These are phyloP conservation scores for Fusarium scirpi DNA, from an alignment of 2,329 filamentous ascomycete genomes.

Conservation along the genomic window DNA sequence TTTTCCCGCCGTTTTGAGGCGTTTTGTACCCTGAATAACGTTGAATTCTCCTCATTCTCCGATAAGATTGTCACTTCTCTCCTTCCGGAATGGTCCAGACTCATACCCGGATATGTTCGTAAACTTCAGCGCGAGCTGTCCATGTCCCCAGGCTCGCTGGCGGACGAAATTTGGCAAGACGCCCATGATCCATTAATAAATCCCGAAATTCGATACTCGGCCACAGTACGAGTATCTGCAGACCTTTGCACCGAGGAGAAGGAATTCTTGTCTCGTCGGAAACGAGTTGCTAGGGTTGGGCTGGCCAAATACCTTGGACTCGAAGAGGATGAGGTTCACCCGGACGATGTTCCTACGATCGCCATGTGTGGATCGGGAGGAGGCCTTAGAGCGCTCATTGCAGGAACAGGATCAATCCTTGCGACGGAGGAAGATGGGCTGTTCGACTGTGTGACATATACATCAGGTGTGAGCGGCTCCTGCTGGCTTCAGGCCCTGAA, in stretches of 20 bases:
- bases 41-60: constrained; percentile 66
- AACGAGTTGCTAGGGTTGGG: constrained; percentile 75
- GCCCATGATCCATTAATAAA: constrained; percentile 86
- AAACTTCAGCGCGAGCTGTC: constrained; percentile 91
- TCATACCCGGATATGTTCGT: constrained; percentile 79
- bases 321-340: constrained; percentile 83
- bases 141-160: constrained; percentile 86
- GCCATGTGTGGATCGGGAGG: constrained; percentile 96
- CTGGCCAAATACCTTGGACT: constrained; percentile 86
- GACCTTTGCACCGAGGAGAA: constrained; percentile 88
- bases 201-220: constrained; percentile 87
- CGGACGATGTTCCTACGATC: constrained; percentile 92
- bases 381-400: constrained; percentile 88
- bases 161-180: constrained; percentile 93
- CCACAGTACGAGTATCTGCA: constrained; percentile 82
- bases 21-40: constrained; percentile 66
- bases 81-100: constrained; percentile 83
- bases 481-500: constrained; percentile 95
- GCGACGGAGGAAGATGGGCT: constrained; percentile 87
- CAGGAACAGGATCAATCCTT: constrained; percentile 87
- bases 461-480: constrained; percentile 92
- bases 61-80: constrained; percentile 76
- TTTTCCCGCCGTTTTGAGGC: constrained; percentile 63
- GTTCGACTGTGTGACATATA: constrained; percentile 95
- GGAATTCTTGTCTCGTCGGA: constrained; percentile 76